Conservation (phyloP, 2,329 filamentous ascomycete genomes). For the Xylaria sp. region DNA sequence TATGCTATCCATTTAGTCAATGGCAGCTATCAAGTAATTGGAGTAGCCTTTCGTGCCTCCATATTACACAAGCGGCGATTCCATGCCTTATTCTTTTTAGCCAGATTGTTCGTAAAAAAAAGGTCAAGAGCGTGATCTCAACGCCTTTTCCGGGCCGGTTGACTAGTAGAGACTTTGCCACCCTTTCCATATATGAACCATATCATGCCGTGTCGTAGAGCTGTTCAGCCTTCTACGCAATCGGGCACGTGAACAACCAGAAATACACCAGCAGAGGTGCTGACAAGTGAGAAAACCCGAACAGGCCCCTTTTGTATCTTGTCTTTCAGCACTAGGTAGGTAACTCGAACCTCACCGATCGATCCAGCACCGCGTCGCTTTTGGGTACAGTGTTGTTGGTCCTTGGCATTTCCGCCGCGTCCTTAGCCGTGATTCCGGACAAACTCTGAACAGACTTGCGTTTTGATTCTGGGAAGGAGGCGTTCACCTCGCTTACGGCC, state of each 20-base stretch:
- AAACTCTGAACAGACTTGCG: not conserved
- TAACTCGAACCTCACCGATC: slow-evolving; percentile 17
- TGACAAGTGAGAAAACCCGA: not conserved
- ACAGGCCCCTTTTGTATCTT: not conserved
- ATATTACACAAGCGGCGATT: no score
- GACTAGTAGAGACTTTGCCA: no score
- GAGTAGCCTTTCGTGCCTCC: not conserved
- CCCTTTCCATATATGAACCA: not conserved
- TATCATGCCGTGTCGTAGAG: not conserved
- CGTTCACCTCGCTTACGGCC: not conserved
- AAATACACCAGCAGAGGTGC: not conserved
- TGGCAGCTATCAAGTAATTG: not conserved
- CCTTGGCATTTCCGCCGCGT: not conserved
- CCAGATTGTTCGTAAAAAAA: no score
- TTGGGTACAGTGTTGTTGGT: not conserved
- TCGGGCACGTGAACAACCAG: not conserved
- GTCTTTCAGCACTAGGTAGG: not conserved
- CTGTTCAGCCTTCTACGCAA: not conserved
- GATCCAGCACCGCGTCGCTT: not conserved
- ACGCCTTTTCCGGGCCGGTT: no score
- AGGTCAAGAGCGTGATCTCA: no score
- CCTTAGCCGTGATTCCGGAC: not conserved
- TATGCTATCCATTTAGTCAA: not conserved
- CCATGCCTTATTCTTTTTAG: no score
- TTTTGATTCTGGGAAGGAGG: not conserved